Evolutionary conservation across 2,329 filamentous ascomycete genomes (phyloP).

Genomic region (Atkinsonella texensis): DNA sequence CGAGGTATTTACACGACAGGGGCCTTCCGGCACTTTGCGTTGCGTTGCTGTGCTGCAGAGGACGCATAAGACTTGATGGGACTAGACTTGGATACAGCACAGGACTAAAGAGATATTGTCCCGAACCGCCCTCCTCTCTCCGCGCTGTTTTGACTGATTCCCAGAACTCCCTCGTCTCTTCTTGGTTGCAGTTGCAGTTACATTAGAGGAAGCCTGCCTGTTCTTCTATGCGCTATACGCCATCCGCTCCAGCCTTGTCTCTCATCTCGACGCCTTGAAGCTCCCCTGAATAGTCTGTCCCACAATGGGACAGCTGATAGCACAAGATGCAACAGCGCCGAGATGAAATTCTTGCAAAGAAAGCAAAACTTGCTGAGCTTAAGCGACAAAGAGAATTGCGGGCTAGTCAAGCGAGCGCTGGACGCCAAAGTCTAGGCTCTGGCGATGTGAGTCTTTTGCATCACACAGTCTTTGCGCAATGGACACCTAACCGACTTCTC

Average conservation of each 20-base stretch:
- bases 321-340: constrained; percentile 63
- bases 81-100: neutral
- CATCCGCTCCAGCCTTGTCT: neutral
- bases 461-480: neutral
- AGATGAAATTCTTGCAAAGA: constrained; percentile 94
- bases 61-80: too few relatives aligned
- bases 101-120: neutral
- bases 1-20: neutral
- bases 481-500: constrained; percentile 3
- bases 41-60: neutral
- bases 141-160: too few relatives aligned
- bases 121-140: neutral
- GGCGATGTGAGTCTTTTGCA: constrained; percentile 50
- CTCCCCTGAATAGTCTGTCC: constrained; percentile 16
- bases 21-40: neutral
- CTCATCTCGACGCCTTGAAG: neutral
- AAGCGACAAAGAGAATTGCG: constrained; percentile 83
- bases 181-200: neutral
- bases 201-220: neutral
- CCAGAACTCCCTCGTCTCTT: too few relatives aligned
- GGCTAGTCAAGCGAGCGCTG: constrained; percentile 60
- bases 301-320: constrained; percentile 35
- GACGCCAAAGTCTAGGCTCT: constrained; percentile 54
- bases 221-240: too few relatives aligned
- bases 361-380: constrained; percentile 90